Evolutionary conservation across 2,329 filamentous ascomycete species (phyloP).

Genomic region (Trichoderma breve): DNA sequence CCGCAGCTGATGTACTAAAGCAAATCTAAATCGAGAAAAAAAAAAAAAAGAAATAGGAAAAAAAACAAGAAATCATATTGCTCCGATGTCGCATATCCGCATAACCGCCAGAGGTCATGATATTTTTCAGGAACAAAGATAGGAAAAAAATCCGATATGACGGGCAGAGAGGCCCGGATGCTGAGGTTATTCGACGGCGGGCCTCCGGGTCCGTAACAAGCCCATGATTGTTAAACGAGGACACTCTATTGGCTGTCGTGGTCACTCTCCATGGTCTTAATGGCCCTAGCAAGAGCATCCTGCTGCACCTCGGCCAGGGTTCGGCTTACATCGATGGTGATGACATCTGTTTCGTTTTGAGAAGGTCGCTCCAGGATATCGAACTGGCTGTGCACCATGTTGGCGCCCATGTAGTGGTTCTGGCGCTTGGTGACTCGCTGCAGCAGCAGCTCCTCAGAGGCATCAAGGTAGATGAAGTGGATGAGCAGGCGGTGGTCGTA

Average conservation of each 20-base stretch:
- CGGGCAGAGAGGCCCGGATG: not conserved
- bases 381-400: constrained; percentile 94
- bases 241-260: constrained; percentile 24
- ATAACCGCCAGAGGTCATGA: not conserved
- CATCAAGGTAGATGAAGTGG: constrained; percentile 90
- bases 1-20: not conserved
- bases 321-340: constrained; percentile 66
- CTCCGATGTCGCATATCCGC: constrained; percentile 11
- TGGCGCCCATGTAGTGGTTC: constrained; percentile 92
- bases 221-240: not conserved
- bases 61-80: not conserved
- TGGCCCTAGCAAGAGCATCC: constrained; percentile 58
- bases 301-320: constrained; percentile 58
- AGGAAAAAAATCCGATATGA: not conserved
- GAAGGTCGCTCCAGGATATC: constrained; percentile 80
- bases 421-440: constrained; percentile 71
- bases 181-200: not conserved
- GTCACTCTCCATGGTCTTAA: constrained; percentile 45
- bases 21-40: constrained; percentile 6
- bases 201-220: not conserved
- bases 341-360: constrained; percentile 67
- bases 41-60: not conserved
- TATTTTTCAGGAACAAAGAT: not conserved
- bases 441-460: constrained; percentile 71
- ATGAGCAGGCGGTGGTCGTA: constrained; percentile 70